These are phyloP conservation scores for Boechera retrofracta DNA, from an alignment of 345 rosid species.

Conservation along the genomic window DNA sequence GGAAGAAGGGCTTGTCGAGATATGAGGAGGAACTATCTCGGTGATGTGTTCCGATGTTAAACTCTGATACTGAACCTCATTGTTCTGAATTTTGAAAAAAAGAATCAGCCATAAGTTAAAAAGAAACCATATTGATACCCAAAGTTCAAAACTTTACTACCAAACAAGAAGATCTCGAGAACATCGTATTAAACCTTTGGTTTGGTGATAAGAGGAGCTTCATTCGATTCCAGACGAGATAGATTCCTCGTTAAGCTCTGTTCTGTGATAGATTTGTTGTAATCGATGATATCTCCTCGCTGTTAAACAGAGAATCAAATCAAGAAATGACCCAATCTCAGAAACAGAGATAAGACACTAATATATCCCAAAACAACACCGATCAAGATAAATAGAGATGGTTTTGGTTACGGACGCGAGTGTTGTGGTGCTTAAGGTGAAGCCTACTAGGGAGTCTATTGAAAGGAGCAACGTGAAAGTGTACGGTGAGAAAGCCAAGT, in stretches of 20 bases:
- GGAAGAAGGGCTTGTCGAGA: constrained; percentile 54
- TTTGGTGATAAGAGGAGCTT: constrained; percentile 15
- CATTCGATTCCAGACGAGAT: constrained; percentile 44
- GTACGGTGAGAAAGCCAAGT: constrained; percentile 52
- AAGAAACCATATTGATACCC: not conserved
- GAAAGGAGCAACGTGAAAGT: constrained; percentile 64
- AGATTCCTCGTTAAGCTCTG: constrained; percentile 27
- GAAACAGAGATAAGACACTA: constrained; percentile 17
- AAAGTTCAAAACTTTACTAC: constrained; percentile 8
- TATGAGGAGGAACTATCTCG: constrained; percentile 60
- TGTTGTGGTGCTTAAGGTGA: constrained; percentile 48
- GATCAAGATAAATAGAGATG: constrained; percentile 9
- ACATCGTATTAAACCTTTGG: constrained; percentile 45
- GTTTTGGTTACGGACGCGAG: constrained; percentile 44
- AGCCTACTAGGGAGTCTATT: constrained; percentile 50
- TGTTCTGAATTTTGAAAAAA: constrained; percentile 41
- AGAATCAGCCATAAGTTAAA: constrained; percentile 7
- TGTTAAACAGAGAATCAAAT: constrained; percentile 28
- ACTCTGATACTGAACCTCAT: constrained; percentile 49
- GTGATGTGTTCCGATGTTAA: constrained; percentile 52
- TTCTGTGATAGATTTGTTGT: constrained; percentile 51
- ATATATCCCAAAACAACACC: not conserved
- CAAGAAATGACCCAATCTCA: constrained; percentile 1
- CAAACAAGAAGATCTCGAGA: constrained; percentile 20
- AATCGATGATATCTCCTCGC: constrained; percentile 44